A percentile compares a stretch with the other conserved stretches of the same genome.
Conservation (phyloP, 2,329 filamentous ascomycete species). For the Chaetothyriales sp. region DNA sequence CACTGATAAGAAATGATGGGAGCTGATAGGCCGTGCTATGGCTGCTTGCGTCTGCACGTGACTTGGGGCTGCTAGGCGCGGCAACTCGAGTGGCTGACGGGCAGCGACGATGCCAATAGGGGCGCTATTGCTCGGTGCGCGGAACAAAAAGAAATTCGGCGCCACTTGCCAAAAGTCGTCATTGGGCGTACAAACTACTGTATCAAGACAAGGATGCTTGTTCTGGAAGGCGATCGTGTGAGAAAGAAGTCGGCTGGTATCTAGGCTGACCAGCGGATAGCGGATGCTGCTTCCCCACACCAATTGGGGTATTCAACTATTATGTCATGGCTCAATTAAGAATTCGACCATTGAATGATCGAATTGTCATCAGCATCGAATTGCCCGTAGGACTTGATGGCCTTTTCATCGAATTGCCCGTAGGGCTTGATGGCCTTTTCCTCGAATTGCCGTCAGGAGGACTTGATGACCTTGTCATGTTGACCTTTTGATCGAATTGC, state of each 20-base stretch:
- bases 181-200: too few species aligned
- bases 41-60: not conserved
- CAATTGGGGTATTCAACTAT: not conserved
- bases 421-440: too few species aligned
- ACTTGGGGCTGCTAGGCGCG: not conserved
- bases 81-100: not conserved
- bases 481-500: not conserved
- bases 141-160: too few species aligned
- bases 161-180: too few species aligned
- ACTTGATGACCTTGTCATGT: constrained; percentile 7
- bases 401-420: too few species aligned
- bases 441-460: constrained; percentile 3
- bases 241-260: not conserved
- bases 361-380: constrained; percentile 2
- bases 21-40: not conserved
- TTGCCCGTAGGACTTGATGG: constrained; percentile 10
- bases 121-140: too few species aligned
- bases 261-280: not conserved
- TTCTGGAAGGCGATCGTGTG: not conserved
- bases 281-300: not conserved
- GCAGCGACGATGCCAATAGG: too few species aligned
- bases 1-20: not conserved
- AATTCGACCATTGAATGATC: not conserved
- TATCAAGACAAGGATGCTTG: too few species aligned
- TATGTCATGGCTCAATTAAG: not conserved